Evolutionary conservation across 2,329 filamentous ascomycete genomes (phyloP), one percentile per base, ranked within the genome.

Genomic region (Pleurostoma richardsiae): DNA sequence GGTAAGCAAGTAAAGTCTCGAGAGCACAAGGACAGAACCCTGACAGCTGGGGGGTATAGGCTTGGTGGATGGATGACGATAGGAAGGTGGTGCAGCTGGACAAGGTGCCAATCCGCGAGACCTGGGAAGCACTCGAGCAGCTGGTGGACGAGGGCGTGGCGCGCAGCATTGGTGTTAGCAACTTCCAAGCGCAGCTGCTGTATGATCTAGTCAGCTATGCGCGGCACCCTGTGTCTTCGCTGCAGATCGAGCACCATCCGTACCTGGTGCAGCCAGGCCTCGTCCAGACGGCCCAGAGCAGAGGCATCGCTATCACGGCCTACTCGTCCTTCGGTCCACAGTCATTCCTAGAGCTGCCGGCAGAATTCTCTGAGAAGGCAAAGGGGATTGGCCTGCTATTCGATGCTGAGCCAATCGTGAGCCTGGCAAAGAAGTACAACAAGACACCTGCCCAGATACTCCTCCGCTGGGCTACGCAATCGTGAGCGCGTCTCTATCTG

Each of bases 321-420:
- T 86, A 86, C 71, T 83, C 78, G 4, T 81, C 79, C 19, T 85
- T 86, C 56, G 83, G 83, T 2, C 80, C 81, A 28, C 70, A 79
- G 60, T 59, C 56, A 49, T 67, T 64, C 53, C 51, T 64, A 42
- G 64, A 67, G 54, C 56, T 64, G 41, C 48, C 54, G 51, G 59
- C 58, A 47, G 19, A 19, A 40, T 48, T 54, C 52, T 59, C 57
- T 48, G 51, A 54, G 52, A 50, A 56, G 33, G 59, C 61, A 27
- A 50, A 54, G 39, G 57, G 55, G 19, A 56, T 56, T 6, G 47
- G 52, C 45, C 52, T 53, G 6, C 59, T 67, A 6, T 57, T 67
- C 43, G 61, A 65, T 50, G 49, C 58, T n/a, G 51, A 54, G 27
- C 57, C 64, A 8, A 64, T 86, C 58, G 77, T 71, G 59, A 58